Evolutionary conservation across 2,329 filamentous ascomycete species (phyloP).

Genomic region (Sporothrix luriei): DNA sequence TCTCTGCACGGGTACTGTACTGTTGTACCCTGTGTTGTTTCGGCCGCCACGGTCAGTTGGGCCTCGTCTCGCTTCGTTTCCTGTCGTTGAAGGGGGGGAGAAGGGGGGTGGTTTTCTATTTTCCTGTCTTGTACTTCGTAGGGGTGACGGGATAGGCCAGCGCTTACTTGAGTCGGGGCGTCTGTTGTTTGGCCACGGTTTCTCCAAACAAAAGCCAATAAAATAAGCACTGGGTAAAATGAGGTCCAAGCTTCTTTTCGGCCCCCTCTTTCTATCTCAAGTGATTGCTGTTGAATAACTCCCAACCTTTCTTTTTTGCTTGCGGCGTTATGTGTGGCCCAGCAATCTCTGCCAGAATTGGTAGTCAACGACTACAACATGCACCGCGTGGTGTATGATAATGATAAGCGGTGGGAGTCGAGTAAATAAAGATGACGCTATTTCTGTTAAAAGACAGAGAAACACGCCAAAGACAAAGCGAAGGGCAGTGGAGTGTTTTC

Average conservation of each 20-base stretch:
- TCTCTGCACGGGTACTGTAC: neutral
- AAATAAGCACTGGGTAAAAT: slow-evolving; percentile 19
- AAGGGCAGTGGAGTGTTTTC: slow-evolving; percentile 1
- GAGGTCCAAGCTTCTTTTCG: slow-evolving; percentile 23
- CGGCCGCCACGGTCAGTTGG: neutral
- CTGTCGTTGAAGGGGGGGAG: neutral
- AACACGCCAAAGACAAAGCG: neutral
- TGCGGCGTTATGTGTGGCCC: neutral
- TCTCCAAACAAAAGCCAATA: slow-evolving; percentile 18
- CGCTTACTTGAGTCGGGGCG: neutral
- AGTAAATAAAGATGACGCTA: neutral
- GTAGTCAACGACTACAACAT: neutral
- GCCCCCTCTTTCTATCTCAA: neutral
- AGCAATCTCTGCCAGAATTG: neutral
- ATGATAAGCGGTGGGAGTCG: neutral
- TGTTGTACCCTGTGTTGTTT: neutral
- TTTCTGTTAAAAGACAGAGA: neutral
- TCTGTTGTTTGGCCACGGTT: neutral
- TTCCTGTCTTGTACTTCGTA: too few species aligned
- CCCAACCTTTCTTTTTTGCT: slow-evolving; percentile 8
- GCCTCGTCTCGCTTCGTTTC: slow-evolving; percentile 4
- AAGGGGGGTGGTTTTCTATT: neutral
- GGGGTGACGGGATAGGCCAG: neutral
- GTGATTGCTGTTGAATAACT: neutral
- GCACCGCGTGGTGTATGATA: neutral